Conservation (phyloP, 129 eudicot species). For the Cynara cardunculus region DNA sequence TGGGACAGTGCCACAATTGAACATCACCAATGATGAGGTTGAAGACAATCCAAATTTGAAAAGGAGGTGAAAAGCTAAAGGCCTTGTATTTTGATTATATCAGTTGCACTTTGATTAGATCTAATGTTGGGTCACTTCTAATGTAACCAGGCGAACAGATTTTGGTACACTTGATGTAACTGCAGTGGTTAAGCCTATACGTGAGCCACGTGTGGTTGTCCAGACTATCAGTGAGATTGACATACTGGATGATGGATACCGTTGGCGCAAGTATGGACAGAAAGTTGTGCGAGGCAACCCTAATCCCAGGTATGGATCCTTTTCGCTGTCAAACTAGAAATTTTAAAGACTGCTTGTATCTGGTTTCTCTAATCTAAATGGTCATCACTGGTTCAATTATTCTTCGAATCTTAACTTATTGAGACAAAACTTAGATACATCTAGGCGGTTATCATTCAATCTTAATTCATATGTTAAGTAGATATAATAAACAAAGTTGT, state of each 20-base stretch:
- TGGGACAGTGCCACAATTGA: slow-evolving; percentile 38
- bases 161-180: slow-evolving; percentile 43
- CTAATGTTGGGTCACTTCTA: slow-evolving; percentile 4
- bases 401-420: neutral
- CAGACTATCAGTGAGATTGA: slow-evolving; percentile 86
- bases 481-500: neutral
- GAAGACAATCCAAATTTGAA: slow-evolving; percentile 50
- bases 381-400: neutral
- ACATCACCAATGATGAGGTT: slow-evolving; percentile 39
- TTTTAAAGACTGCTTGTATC: neutral
- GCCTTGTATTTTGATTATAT: neutral
- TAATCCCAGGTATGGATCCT: slow-evolving; percentile 68
- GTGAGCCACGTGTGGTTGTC: slow-evolving; percentile 81
- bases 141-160: slow-evolving; percentile 52
- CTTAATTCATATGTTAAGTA: neutral
- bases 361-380: neutral
- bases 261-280: slow-evolving; percentile 96
- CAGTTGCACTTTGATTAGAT: neutral
- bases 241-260: slow-evolving; percentile 82
- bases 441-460: neutral
- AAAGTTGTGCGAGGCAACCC: slow-evolving; percentile 91
- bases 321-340: neutral
- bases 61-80: slow-evolving; percentile 49
- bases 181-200: slow-evolving; percentile 70
- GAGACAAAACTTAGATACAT: neutral